Evolutionary conservation across 192 early-diverging fungal genomes (phyloP).

Genomic region (Backusella tarrabulga): DNA sequence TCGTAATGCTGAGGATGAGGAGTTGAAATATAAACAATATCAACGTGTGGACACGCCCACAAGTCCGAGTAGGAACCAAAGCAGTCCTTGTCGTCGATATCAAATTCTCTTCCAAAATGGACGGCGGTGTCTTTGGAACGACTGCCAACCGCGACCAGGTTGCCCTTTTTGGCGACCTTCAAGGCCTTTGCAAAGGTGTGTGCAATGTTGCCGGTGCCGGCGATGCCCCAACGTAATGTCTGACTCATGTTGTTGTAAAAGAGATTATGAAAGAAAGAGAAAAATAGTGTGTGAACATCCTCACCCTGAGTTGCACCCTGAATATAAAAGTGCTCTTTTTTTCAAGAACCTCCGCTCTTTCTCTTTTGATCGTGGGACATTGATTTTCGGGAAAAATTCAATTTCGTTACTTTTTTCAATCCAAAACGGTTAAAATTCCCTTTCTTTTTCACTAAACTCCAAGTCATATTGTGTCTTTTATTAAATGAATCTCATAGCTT

Average conservation of each 20-base stretch:
- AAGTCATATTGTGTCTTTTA: not conserved
- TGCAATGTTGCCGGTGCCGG: conserved; percentile 40
- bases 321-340: not conserved
- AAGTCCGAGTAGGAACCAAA: conserved; percentile 49
- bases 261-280: not conserved
- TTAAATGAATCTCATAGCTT: too few species aligned
- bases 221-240: conserved; percentile 34
- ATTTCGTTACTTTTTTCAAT: not conserved
- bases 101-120: conserved; percentile 22
- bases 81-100: conserved; percentile 3
- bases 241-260: not conserved
- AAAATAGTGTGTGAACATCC: not conserved
- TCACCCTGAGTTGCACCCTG: not conserved
- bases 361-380: too few species aligned
- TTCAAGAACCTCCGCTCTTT: not conserved
- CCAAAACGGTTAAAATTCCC: not conserved
- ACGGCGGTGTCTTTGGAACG: conserved; percentile 16
- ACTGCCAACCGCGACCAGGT: conserved; percentile 31
- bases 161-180: conserved; percentile 13
- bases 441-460: not conserved
- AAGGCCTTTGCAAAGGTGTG: conserved; percentile 35
- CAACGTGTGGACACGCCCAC: conserved; percentile 46
- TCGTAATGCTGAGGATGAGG: conserved; percentile 64
- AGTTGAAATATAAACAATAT: conserved; percentile 67
- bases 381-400: not conserved